A percentile compares a stretch with the other conserved stretches of the same genome.
These are phyloP conservation scores for Strobilomyces confusus DNA, from an alignment of 768 basidiomycete genomes.

Conservation along the genomic window DNA sequence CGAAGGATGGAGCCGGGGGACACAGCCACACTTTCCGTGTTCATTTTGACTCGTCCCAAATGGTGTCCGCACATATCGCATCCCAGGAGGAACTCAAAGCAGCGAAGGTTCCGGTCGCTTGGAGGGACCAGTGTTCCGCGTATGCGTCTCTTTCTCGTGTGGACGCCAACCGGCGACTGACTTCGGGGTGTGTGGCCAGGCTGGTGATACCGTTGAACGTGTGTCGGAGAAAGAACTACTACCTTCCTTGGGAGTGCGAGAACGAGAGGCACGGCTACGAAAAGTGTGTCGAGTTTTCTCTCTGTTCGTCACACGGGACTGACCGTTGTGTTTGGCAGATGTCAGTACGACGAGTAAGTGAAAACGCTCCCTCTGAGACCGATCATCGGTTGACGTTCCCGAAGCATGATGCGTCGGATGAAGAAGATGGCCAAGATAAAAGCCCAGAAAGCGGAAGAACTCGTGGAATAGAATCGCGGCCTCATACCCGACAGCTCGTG, in stretches of 20 bases:
- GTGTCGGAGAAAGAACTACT: slow-evolving; percentile 74
- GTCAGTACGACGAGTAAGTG: slow-evolving; percentile 92
- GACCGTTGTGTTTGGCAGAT: slow-evolving; percentile 43
- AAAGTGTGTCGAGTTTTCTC: slow-evolving; percentile 47
- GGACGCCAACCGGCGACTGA: background rate
- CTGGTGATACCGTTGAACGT: slow-evolving; percentile 83
- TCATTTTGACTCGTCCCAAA: slow-evolving; percentile 25
- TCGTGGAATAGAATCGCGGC: slow-evolving; percentile 26
- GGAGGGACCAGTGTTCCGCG: slow-evolving; percentile 92
- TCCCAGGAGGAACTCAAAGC: slow-evolving; percentile 81
- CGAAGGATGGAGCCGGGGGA: too few species aligned
- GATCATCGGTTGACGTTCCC: background rate
- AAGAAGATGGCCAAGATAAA: slow-evolving; percentile 77
- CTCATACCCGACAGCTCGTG: slow-evolving; percentile 12
- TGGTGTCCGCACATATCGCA: slow-evolving; percentile 74
- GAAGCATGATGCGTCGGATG: slow-evolving; percentile 85
- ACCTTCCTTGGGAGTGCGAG: slow-evolving; percentile 92
- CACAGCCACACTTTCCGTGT: slow-evolving; percentile 21
- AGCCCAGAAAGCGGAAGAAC: slow-evolving; percentile 39
- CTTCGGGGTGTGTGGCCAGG: slow-evolving; percentile 35
- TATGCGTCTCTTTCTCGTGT: slow-evolving; percentile 39
- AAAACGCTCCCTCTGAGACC: background rate
- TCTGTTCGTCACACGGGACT: slow-evolving; percentile 1
- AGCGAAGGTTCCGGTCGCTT: slow-evolving; percentile 69
- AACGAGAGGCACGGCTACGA: slow-evolving; percentile 84